Percentiles rank a stretch among this genome's conserved stretches.
Evolutionary conservation across 768 basidiomycete genomes (phyloP).

Genomic region (Scleroderma citrinum): DNA sequence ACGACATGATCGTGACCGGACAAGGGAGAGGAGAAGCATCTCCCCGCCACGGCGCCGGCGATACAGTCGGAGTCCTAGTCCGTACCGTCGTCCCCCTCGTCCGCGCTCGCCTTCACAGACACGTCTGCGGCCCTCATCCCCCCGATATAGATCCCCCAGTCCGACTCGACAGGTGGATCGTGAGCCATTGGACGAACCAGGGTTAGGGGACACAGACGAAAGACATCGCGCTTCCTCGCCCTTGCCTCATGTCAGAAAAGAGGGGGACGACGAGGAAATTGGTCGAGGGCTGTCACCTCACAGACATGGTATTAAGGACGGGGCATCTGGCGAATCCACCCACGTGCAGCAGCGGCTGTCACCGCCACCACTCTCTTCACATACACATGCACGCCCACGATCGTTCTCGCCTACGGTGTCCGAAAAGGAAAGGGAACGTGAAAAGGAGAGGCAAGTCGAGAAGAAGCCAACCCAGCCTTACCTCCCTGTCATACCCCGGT

Average conservation of each 20-base stretch:
- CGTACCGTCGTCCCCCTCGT: not conserved
- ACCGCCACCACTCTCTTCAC: constrained; percentile 10
- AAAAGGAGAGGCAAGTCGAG: not conserved
- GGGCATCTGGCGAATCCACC: constrained; percentile 3
- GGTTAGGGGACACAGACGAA: not conserved
- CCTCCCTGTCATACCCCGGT: constrained; percentile 29
- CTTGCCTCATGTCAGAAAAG: not conserved
- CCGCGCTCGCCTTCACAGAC: not conserved
- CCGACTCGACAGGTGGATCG: not conserved
- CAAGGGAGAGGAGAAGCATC: not conserved
- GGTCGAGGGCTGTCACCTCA: not conserved
- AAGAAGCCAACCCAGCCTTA: constrained; percentile 19
- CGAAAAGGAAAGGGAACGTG: not conserved
- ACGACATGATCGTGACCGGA: not conserved
- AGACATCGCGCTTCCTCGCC: not conserved
- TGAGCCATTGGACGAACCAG: not conserved
- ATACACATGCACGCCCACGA: not conserved
- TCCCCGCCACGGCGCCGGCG: not conserved
- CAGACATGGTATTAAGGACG: constrained; percentile 5
- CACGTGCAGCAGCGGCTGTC: constrained; percentile 13
- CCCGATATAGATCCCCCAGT: not conserved
- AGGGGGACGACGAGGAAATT: not conserved
- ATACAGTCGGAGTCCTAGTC: not conserved
- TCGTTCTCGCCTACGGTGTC: not conserved
- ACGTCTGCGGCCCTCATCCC: not conserved